phyloP scores from a whole-genome alignment of 2,329 filamentous ascomycete species.

The Botrytis aclada region DNA sequence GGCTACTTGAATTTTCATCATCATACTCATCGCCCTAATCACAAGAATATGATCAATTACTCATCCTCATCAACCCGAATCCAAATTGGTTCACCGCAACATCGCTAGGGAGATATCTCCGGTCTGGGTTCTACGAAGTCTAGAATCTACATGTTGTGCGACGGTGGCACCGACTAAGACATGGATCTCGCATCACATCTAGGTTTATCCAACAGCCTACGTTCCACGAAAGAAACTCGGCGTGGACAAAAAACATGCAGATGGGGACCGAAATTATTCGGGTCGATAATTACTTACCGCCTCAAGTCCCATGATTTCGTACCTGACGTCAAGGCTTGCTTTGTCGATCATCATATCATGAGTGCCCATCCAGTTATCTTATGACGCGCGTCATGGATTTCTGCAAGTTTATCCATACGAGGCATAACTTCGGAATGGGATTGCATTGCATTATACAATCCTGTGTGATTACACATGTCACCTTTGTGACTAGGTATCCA shows the following conservation, averaged over 20 bases:
- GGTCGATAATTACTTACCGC: neutral
- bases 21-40: neutral
- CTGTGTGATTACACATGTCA: neutral
- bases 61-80: neutral
- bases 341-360: neutral
- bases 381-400: neutral
- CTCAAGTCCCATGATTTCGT: neutral
- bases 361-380: neutral
- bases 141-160: neutral
- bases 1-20: conserved; percentile 31
- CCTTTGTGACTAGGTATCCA: neutral
- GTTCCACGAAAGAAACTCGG: neutral
- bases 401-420: neutral
- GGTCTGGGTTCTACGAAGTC: neutral
- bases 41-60: neutral
- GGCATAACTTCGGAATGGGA: neutral
- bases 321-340: neutral
- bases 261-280: neutral
- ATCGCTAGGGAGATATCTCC: neutral
- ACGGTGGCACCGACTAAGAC: neutral
- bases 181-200: neutral
- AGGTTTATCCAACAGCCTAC: neutral
- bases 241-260: neutral
- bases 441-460: neutral
- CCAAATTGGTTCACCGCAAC: neutral